Evolutionary conservation across 2,329 filamentous ascomycete species (phyloP).

Genomic region (Cytospora schulzeri): DNA sequence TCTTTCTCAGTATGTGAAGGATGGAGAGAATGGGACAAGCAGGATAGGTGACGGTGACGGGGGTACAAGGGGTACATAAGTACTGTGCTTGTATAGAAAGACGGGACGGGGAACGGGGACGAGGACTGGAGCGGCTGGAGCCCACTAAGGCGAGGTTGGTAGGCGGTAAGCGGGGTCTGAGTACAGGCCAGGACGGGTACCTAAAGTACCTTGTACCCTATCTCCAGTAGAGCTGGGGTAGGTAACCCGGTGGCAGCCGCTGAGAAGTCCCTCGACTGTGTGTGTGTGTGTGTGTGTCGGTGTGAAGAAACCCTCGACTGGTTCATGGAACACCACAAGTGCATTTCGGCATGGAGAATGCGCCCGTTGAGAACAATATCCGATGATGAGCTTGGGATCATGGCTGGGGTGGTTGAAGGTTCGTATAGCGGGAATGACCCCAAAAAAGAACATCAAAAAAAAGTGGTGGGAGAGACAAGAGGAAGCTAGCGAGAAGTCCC

Average conservation of each 20-base stretch:
- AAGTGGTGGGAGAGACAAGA: neutral
- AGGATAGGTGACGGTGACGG: slow-evolving; percentile 26
- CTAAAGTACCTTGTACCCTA: slow-evolving; percentile 5
- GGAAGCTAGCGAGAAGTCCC: neutral
- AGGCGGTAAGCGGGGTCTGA: slow-evolving; percentile 24
- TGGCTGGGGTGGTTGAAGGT: neutral
- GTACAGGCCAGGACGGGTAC: neutral
- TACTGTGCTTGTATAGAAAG: slow-evolving; percentile 11
- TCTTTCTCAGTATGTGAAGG: no score
- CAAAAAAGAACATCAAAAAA: neutral
- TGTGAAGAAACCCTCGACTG: no score
- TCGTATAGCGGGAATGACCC: neutral
- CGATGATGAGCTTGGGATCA: neutral
- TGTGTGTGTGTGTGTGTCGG: neutral
- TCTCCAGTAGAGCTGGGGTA: neutral
- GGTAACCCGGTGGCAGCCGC: neutral
- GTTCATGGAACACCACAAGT: neutral
- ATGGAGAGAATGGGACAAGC: slow-evolving; percentile 23
- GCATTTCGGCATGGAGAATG: neutral
- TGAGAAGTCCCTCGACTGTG: neutral
- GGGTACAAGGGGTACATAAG: slow-evolving; percentile 32
- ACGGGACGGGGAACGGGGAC: slow-evolving; percentile 9
- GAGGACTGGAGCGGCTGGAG: slow-evolving; percentile 15
- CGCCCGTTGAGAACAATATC: neutral
- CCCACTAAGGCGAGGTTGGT: slow-evolving; percentile 24